These are phyloP conservation scores for Gnetum montanum DNA, from an alignment of 75 land plant species.

Conservation along the genomic window DNA sequence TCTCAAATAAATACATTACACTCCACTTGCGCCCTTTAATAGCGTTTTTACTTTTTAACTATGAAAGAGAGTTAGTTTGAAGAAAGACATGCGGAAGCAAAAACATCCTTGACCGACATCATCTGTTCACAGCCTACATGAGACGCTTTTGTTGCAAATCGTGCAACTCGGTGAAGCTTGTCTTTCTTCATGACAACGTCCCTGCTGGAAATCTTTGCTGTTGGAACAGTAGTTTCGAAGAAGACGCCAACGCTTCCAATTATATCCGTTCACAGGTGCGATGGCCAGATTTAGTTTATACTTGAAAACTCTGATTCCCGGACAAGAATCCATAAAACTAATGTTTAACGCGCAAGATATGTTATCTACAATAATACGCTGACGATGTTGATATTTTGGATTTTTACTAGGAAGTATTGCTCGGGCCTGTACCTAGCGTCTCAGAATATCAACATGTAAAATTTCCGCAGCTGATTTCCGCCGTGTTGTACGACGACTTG, in stretches of 20 bases:
- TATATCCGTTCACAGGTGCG: slow-evolving; percentile 1
- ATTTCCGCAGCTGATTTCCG: background rate
- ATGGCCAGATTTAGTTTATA: background rate
- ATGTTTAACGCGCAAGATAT: background rate
- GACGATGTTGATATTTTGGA: background rate
- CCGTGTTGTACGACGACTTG: slow-evolving; percentile 10
- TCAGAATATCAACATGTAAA: background rate
- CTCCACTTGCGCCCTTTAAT: too few species aligned
- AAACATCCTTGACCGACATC: slow-evolving; percentile 1
- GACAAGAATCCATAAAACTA: background rate
- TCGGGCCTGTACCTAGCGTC: slow-evolving; percentile 14
- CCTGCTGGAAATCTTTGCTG: slow-evolving; percentile 1
- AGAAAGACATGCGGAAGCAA: too few species aligned
- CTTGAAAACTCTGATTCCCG: background rate
- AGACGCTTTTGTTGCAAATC: slow-evolving; percentile 1
- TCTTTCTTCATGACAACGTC: background rate
- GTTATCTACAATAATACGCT: too few species aligned
- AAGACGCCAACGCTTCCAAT: background rate
- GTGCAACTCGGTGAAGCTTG: background rate
- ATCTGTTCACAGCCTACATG: slow-evolving; percentile 1
- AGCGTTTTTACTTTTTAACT: too few species aligned
- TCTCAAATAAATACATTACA: too few species aligned
- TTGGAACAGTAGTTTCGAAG: slow-evolving; percentile 2
- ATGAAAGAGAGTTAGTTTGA: too few species aligned
- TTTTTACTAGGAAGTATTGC: slow-evolving; percentile 8